Evolutionary conservation across 2,329 filamentous ascomycete species (phyloP).

Genomic region (Aspergillus pseudotamarii): DNA sequence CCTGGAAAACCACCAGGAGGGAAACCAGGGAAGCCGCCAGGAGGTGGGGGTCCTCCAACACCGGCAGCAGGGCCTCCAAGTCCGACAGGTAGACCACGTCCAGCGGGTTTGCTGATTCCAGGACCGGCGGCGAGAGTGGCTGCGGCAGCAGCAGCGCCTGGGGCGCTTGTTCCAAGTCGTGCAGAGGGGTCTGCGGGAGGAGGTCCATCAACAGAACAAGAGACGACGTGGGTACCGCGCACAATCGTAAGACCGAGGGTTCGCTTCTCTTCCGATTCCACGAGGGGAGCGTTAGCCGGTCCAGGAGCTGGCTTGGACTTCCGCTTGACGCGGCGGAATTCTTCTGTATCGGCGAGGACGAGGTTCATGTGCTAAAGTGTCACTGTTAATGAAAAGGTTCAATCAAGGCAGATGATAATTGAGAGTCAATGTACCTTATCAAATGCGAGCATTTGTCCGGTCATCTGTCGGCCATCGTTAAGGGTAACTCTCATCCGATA

Average conservation of each 20-base stretch:
- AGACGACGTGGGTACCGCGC: slow-evolving; percentile 91
- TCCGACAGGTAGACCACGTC: slow-evolving; percentile 79
- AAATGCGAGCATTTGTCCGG: slow-evolving; percentile 96
- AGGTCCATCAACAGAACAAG: slow-evolving; percentile 91
- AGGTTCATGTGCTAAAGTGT: slow-evolving; percentile 89
- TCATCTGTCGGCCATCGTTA: slow-evolving; percentile 94
- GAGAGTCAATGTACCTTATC: slow-evolving; percentile 72
- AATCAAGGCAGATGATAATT: not conserved
- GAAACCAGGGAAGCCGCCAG: slow-evolving; percentile 55
- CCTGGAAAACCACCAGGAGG: slow-evolving; percentile 58
- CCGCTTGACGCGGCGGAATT: slow-evolving; percentile 89
- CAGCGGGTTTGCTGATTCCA: slow-evolving; percentile 87
- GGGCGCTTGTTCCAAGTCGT: slow-evolving; percentile 76
- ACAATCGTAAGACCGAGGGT: slow-evolving; percentile 95
- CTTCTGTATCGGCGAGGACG: slow-evolving; percentile 96
- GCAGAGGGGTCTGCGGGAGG: slow-evolving; percentile 92
- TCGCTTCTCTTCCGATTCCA: slow-evolving; percentile 95
- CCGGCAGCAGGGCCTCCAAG: slow-evolving; percentile 87
- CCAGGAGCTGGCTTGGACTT: slow-evolving; percentile 70
- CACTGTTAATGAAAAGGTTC: slow-evolving; percentile 4
- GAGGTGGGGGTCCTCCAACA: slow-evolving; percentile 75
- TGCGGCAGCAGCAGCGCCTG: slow-evolving; percentile 59
- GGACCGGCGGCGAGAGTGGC: slow-evolving; percentile 78
- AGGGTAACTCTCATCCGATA: slow-evolving; percentile 98
- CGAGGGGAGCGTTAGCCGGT: slow-evolving; percentile 63